A percentile compares a stretch with the other conserved stretches of the same genome.
Conservation (phyloP, 2,329 filamentous ascomycete species). For the Neonectria coccinea region DNA sequence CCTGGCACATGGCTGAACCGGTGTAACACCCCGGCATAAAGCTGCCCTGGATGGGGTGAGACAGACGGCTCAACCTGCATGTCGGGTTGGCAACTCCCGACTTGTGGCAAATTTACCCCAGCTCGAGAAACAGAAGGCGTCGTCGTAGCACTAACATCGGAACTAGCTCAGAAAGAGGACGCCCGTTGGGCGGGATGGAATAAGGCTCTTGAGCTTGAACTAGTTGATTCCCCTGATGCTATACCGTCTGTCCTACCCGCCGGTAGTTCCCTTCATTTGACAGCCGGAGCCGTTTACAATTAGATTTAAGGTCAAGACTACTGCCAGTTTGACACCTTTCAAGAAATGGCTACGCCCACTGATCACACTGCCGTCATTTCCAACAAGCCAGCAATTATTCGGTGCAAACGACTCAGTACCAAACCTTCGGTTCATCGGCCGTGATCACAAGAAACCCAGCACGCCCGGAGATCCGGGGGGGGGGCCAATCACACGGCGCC, state of each 20-base stretch:
- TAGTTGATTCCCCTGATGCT: background rate
- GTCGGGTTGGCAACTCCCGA: background rate
- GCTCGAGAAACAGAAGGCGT: background rate
- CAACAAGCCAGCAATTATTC: background rate
- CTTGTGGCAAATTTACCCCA: background rate
- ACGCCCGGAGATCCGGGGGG: background rate
- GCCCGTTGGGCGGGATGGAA: background rate
- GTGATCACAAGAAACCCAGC: background rate
- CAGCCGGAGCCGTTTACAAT: background rate
- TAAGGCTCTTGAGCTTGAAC: background rate
- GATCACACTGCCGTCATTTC: background rate
- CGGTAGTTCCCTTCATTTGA: background rate
- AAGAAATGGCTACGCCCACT: background rate
- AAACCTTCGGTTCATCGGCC: background rate
- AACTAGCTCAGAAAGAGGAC: background rate
- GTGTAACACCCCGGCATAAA: conserved; percentile 6
- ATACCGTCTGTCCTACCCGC: background rate
- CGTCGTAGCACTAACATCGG: background rate
- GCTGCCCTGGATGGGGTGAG: background rate
- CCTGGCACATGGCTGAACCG: background rate
- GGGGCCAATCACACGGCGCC: background rate
- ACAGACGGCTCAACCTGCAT: conserved; percentile 3
- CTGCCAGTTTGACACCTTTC: background rate
- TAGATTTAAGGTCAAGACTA: background rate
- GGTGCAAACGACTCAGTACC: background rate